Conservation (phyloP, 345 rosid species). For the Sonneratia caseolaris region DNA sequence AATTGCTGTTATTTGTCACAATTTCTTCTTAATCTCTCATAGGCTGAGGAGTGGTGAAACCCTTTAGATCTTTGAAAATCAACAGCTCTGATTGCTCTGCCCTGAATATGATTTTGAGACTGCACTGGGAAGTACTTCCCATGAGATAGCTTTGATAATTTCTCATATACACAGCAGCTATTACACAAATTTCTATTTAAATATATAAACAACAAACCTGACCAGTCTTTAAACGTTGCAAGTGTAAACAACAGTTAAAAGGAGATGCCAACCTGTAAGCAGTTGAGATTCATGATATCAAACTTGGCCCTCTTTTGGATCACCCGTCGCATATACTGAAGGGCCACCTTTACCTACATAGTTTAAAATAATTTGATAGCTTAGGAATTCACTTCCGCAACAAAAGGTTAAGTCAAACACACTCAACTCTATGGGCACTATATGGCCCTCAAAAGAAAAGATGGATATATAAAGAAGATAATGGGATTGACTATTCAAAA, state of each 20-base stretch:
- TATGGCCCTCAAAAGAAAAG: not conserved
- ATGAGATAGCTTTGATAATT: not conserved
- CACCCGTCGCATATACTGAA: constrained; percentile 79
- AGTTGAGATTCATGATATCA: constrained; percentile 87
- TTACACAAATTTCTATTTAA: not conserved
- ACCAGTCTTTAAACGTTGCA: not conserved
- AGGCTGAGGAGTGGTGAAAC: not conserved
- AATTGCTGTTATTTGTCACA: not conserved
- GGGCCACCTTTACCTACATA: constrained; percentile 80
- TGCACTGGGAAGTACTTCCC: not conserved
- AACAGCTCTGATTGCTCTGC: not conserved
- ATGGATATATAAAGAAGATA: not conserved
- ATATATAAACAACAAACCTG: not conserved
- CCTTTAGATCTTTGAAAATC: not conserved
- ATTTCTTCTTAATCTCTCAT: not conserved
- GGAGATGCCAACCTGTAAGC: constrained; percentile 60
- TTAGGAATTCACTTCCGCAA: not conserved
- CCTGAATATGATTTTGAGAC: not conserved
- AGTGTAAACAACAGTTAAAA: not conserved
- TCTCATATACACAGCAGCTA: not conserved
- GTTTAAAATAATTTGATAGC: constrained; percentile 1
- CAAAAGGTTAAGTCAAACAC: not conserved
- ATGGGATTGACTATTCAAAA: not conserved
- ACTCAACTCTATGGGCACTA: too few species aligned
- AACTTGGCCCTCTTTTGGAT: constrained; percentile 94